Percentiles rank a stretch among this genome's conserved stretches.
These are phyloP conservation scores for Cadophora sp. DNA, from an alignment of 2,329 filamentous ascomycete species.

Conservation along the genomic window DNA sequence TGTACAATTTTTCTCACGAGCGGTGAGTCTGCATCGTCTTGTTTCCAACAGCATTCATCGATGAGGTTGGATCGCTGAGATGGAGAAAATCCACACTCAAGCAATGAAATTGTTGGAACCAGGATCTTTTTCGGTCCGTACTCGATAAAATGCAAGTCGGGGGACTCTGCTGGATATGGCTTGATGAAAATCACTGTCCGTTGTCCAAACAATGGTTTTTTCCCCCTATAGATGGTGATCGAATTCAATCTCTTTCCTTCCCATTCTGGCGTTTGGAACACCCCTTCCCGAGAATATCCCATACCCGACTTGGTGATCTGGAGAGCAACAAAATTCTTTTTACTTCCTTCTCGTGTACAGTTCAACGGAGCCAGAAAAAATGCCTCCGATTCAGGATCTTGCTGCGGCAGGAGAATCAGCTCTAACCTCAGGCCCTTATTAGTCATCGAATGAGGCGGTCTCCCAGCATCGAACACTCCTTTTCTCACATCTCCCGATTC, in stretches of 20 bases:
- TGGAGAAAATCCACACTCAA: constrained; percentile 1
- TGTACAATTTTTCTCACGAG: neutral
- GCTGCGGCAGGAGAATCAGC: neutral
- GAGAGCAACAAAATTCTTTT: neutral
- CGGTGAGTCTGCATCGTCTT: constrained; percentile 4
- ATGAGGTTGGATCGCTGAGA: neutral
- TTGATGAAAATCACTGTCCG: constrained; percentile 3
- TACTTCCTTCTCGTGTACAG: constrained; percentile 3
- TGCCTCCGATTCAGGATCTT: neutral
- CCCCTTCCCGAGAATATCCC: neutral
- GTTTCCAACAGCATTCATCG: neutral
- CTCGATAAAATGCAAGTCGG: no score
- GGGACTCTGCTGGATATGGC: neutral
- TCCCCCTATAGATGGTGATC: neutral
- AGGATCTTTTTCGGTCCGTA: neutral
- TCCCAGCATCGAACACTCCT: neutral
- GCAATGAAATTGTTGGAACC: constrained; percentile 5
- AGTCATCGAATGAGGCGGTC: neutral
- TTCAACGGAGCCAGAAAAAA: neutral
- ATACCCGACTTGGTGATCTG: neutral
- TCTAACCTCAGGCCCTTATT: constrained; percentile 9
- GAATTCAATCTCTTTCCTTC: neutral
- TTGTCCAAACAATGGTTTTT: neutral
- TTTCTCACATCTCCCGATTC: neutral
- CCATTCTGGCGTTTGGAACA: neutral